Conservation (phyloP, 2,329 filamentous ascomycete genomes). For the Waltergamsia citrina region DNA sequence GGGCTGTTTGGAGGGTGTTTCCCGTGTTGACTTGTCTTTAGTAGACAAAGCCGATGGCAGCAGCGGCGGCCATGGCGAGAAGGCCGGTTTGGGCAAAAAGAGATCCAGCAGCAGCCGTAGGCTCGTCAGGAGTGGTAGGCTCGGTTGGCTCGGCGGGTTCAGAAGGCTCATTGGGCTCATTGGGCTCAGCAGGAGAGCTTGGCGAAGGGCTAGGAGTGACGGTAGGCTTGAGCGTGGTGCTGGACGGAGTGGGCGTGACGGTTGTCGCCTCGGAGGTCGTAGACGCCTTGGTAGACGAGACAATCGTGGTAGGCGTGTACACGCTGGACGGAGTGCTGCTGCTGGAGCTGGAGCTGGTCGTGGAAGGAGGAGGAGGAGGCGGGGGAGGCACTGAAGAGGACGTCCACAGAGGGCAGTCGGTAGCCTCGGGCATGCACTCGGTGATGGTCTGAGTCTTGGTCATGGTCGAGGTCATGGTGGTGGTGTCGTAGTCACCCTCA, state of each 20-base stretch:
- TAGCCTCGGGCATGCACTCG: constrained; percentile 31
- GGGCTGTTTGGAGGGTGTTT: not conserved
- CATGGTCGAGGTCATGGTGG: constrained; percentile 32
- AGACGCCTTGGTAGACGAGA: constrained; percentile 20
- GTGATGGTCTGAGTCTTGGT: constrained; percentile 37
- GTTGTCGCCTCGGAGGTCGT: constrained; percentile 19
- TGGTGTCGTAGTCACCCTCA: constrained; percentile 19
- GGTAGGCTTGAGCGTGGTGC: constrained; percentile 5
- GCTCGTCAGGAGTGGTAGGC: not conserved
- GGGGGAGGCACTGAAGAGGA: constrained; percentile 12
- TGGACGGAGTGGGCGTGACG: constrained; percentile 3
- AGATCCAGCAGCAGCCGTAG: constrained; percentile 21
- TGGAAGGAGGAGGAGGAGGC: constrained; percentile 6
- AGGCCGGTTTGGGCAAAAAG: constrained; percentile 29
- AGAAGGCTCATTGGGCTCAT: not conserved
- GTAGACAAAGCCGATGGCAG: constrained; percentile 27
- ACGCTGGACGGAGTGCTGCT: constrained; percentile 6
- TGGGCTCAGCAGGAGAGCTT: constrained; percentile 10
- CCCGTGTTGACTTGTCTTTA: constrained; percentile 9
- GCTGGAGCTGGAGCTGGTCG: constrained; percentile 3
- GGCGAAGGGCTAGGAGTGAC: constrained; percentile 12
- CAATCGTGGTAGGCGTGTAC: constrained; percentile 7
- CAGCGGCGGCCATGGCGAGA: constrained; percentile 26
- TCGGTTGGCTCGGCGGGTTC: not conserved
- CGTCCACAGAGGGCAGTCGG: constrained; percentile 30